These are phyloP conservation scores for Phytopythium delawarense DNA, from an alignment of 352 stramenopile genomes.

Conservation along the genomic window DNA sequence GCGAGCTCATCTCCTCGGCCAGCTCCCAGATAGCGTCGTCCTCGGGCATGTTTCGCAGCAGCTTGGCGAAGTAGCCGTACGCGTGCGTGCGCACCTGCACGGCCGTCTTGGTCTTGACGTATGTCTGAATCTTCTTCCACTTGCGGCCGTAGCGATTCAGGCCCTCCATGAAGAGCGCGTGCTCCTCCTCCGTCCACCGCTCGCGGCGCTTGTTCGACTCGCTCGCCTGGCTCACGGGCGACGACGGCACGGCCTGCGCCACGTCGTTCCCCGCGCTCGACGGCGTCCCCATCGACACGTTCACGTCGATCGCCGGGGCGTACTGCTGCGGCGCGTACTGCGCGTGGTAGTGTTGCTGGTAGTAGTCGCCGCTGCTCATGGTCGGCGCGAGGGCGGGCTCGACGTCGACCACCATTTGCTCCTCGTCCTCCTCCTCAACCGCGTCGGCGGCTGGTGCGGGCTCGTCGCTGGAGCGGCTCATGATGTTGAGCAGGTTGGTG, in stretches of 20 bases:
- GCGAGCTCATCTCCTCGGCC: slow-evolving; percentile 73
- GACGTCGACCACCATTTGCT: slow-evolving; percentile 5
- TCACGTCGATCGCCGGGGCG: slow-evolving; percentile 22
- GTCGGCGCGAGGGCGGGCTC: slow-evolving; percentile 5
- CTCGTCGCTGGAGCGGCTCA: slow-evolving; percentile 31
- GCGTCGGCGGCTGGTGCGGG: slow-evolving; percentile 14
- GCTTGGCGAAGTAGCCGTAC: slow-evolving; percentile 87
- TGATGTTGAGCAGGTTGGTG: slow-evolving; percentile 61
- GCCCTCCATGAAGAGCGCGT: slow-evolving; percentile 81
- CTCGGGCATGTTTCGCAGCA: slow-evolving; percentile 83
- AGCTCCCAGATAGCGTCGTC: slow-evolving; percentile 80
- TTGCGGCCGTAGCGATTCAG: slow-evolving; percentile 84
- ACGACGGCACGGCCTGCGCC: slow-evolving; percentile 29
- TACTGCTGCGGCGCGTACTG: slow-evolving; percentile 18
- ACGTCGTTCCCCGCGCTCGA: slow-evolving; percentile 13
- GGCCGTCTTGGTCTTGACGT: slow-evolving; percentile 83
- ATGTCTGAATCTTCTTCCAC: slow-evolving; percentile 88
- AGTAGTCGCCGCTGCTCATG: slow-evolving; percentile 8
- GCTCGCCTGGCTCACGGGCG: slow-evolving; percentile 51
- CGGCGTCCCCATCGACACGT: slow-evolving; percentile 24
- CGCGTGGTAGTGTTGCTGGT: slow-evolving; percentile 2
- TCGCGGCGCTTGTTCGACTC: slow-evolving; percentile 73
- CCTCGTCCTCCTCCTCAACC: slow-evolving; percentile 6
- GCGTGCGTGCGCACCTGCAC: slow-evolving; percentile 82
- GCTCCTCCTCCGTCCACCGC: slow-evolving; percentile 80